Evolutionary conservation across 331 rosid species (phyloP), one percentile per base, ranked within the genome.

Genomic region (Malus hybrid): DNA sequence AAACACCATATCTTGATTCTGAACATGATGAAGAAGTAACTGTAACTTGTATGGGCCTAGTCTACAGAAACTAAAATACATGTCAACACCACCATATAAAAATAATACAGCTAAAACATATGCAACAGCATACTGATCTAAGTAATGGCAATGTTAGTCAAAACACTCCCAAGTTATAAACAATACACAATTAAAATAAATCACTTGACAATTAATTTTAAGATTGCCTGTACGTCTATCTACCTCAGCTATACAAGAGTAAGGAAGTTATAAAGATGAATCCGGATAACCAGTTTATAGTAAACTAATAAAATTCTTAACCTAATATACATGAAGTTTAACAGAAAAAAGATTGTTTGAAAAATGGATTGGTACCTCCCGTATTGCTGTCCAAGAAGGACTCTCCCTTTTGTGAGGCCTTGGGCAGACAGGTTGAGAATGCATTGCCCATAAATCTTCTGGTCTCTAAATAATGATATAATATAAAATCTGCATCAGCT

Each of bases 371-470:
- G 59, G 27, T 86, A 92, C 99, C 97, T 90, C 83, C 77, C 81
- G 86, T 81, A 94, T 90, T 78, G 97, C 99, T 48, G 83, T 22
- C 99, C 99, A 94, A 83, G 90, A 85, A 83, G 93, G 75, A 82
- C 79, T 90, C 18, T 85, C 74, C 88, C 80, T 90, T 85, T 82
- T 92, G 85, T 94, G 99, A 79, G 99, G 97, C 83, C 81, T 87
- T 57, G 97, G 99, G 33, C 78, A 77, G 74, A 94, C 97, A 44
- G 91, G 86, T 71, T 69, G 87, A 71, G 97, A 90, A 87, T 94
- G 94, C 77, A 90, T 76, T 84, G 88, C 90, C 99, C 99, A 94
- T 85, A 94, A 84, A 82, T 94, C 95, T 54, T 90, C 96, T 70
- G 97, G 99, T 83, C 80, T 92, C 99, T 94, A 81, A 65, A 73